These are phyloP conservation scores for Gossypium laxum DNA, from an alignment of 441 rosid species.

Conservation along the genomic window DNA sequence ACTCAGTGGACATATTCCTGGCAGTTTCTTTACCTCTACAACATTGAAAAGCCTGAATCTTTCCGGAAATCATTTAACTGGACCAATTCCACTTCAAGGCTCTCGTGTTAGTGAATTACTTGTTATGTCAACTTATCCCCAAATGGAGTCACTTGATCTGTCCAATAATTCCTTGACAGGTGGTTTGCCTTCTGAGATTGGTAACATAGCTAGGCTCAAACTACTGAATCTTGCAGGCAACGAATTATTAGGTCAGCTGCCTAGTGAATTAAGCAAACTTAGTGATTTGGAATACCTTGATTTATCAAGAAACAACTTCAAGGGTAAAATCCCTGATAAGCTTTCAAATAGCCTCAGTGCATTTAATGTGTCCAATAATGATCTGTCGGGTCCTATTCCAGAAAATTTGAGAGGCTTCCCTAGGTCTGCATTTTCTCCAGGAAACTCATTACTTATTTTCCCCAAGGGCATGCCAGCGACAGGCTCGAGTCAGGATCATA, in stretches of 20 bases:
- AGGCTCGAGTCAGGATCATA: constrained; percentile 18
- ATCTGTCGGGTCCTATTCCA: constrained; percentile 64
- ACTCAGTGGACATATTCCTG: constrained; percentile 54
- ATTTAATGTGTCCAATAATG: constrained; percentile 69
- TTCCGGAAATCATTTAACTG: constrained; percentile 57
- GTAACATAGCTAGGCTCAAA: constrained; percentile 47
- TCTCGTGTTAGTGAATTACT: constrained; percentile 49
- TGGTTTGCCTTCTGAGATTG: constrained; percentile 51
- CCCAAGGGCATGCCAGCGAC: constrained; percentile 24
- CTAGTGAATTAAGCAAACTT: constrained; percentile 66
- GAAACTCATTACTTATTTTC: constrained; percentile 39
- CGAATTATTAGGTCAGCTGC: constrained; percentile 52
- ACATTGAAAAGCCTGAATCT: constrained; percentile 59
- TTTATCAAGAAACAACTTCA: constrained; percentile 64
- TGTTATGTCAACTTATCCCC: constrained; percentile 36
- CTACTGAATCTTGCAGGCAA: constrained; percentile 63
- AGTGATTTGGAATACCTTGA: constrained; percentile 57
- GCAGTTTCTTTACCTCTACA: constrained; percentile 45
- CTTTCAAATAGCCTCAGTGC: constrained; percentile 47
- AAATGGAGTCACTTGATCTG: constrained; percentile 77
- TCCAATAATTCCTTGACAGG: constrained; percentile 64
- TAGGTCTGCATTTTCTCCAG: constrained; percentile 54
- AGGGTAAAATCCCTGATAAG: constrained; percentile 55
- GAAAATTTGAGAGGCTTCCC: constrained; percentile 41
- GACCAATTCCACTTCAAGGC: constrained; percentile 63